Base-by-base conservation (phyloP, 2,329 filamentous ascomycete species). In the Xylaria sp. region DNA sequence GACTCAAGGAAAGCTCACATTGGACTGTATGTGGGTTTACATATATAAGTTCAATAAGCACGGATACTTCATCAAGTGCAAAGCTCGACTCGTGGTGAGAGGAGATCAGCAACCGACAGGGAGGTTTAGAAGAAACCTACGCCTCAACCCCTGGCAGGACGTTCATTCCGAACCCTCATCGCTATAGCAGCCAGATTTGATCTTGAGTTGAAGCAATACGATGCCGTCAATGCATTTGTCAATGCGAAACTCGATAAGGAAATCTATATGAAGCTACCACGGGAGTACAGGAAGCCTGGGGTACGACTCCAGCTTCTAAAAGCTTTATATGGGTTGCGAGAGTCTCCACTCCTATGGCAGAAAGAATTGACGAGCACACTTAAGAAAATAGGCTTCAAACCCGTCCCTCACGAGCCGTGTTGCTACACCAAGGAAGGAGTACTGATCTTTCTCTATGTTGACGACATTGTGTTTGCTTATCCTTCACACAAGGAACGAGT, bases 11-110 rank as follows among this genome's bases (percentile, higher is more conserved):
- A 23, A 19, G 0, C 48, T 34, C 4, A 16, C 13, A 0, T 48
- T 57, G 9, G 55, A 57, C 18, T 57, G 47, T 23, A 52, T 57
- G 48, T 57, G 55, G 55, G 55, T 57, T 16, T 57, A 52, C 19
- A 18, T 57, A 4, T 57, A 57, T 13, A 57, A 57, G 39, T 57
- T 57, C 30, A 19, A 57, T n/a, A 57, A 47, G 18, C 55, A 52
- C 11, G 55, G 48, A 2, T 52, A 46, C 7, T 46, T 16, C 8
- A 6, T 34, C 1, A 57, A 52, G 35, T 57, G 48, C 35, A 57
- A 57, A 7, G 55, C 48, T 10, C 16, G 55, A 1, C 37, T 57
- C 1, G 55, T 57, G 8, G 55, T 57, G 1, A 6, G 55, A 34
- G 55, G 55, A 4, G 48, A 57, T 35, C 55, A 57, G 46, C 54